These are phyloP conservation scores for Crithidia bombi DNA, from an alignment of 208 protist genomes.

Conservation along the genomic window DNA sequence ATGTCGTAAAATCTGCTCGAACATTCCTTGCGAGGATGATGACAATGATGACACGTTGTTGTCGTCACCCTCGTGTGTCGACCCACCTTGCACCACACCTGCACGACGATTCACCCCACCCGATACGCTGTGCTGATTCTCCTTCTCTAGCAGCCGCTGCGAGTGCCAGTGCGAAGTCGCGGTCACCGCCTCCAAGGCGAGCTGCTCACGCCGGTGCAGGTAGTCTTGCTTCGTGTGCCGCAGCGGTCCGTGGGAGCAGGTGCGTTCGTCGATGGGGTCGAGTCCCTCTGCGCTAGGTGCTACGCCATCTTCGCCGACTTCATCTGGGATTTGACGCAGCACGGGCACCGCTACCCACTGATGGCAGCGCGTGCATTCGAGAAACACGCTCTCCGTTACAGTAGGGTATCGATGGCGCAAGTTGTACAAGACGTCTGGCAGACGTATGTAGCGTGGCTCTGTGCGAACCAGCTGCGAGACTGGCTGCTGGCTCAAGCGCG, in stretches of 20 bases:
- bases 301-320: constrained; percentile 29
- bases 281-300: constrained; percentile 11
- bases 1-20: constrained; percentile 19
- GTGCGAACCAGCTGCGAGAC: not conserved
- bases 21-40: not conserved
- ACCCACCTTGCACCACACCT: not conserved
- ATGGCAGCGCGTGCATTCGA: constrained; percentile 78
- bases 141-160: constrained; percentile 25
- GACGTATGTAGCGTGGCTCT: constrained; percentile 60
- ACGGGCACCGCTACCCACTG: constrained; percentile 76
- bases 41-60: not conserved
- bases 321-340: constrained; percentile 36
- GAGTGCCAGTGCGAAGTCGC: constrained; percentile 37
- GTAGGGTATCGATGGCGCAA: constrained; percentile 65
- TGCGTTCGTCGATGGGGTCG: constrained; percentile 17
- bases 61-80: not conserved
- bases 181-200: not conserved
- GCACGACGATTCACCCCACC: not conserved
- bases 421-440: constrained; percentile 52
- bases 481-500: not conserved
- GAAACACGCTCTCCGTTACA: constrained; percentile 57
- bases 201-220: constrained; percentile 12
- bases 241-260: constrained; percentile 1
- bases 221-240: constrained; percentile 18
- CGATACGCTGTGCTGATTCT: not conserved